These are phyloP conservation scores for Paraurostyla sp. DNA, from an alignment of 73 alveolate genomes.

Conservation along the genomic window DNA sequence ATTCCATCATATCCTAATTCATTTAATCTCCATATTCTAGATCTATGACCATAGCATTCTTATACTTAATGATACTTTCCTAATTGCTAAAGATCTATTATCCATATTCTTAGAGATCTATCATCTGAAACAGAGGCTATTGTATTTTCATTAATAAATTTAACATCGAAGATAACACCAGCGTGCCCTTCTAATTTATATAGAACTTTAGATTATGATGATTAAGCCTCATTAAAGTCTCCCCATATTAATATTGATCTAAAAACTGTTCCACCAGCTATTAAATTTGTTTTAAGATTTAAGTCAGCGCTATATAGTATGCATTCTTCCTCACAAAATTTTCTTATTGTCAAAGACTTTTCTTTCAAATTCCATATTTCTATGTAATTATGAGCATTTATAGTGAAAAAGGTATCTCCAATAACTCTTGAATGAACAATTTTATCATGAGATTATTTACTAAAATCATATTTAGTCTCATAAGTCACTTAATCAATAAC, in stretches of 20 bases:
- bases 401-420: neutral
- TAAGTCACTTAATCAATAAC: slow-evolving; percentile 3
- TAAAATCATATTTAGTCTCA: neutral
- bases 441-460: slow-evolving; percentile 19
- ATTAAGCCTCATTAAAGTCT: neutral
- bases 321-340: slow-evolving; percentile 65
- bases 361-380: neutral
- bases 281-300: neutral
- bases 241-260: slow-evolving; percentile 53
- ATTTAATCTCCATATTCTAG: slow-evolving; percentile 50
- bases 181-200: slow-evolving; percentile 63
- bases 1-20: neutral
- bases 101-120: slow-evolving; percentile 64
- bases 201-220: neutral
- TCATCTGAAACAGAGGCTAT: slow-evolving; percentile 67
- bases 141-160: neutral
- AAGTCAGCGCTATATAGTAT: slow-evolving; percentile 55
- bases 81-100: neutral
- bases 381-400: slow-evolving; percentile 43
- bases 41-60: slow-evolving; percentile 54
- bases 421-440: neutral
- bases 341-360: neutral
- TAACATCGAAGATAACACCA: slow-evolving; percentile 67
- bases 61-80: neutral
- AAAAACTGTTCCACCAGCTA: slow-evolving; percentile 64